These are phyloP conservation scores for Dryas integrifolia DNA, from an alignment of 331 rosid genomes.

Conservation along the genomic window DNA sequence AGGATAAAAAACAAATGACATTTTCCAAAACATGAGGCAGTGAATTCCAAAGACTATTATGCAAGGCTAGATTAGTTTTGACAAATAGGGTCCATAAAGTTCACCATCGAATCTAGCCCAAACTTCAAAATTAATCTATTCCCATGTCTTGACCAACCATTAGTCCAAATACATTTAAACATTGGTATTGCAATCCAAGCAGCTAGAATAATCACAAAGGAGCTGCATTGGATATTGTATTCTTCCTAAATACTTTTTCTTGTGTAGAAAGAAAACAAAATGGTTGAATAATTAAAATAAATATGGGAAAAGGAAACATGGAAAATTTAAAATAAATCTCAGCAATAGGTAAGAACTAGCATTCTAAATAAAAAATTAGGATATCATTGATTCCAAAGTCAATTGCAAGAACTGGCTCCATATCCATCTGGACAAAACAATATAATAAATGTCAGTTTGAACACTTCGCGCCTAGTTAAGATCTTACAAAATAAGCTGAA, in stretches of 20 bases:
- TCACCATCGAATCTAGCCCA: background rate
- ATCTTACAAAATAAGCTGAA: background rate
- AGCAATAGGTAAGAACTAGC: constrained; percentile 1
- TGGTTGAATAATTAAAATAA: background rate
- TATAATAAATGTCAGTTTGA: constrained; percentile 22
- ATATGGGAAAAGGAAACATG: background rate
- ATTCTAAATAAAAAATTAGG: constrained; percentile 37
- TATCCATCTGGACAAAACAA: constrained; percentile 59
- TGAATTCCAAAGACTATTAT: background rate
- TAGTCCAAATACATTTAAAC: background rate
- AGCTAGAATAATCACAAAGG: background rate
- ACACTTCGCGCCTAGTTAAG: background rate
- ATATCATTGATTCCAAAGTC: constrained; percentile 89
- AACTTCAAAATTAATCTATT: background rate
- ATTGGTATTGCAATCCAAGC: background rate
- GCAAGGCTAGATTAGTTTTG: background rate
- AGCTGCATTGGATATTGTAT: background rate
- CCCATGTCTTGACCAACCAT: background rate
- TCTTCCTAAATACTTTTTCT: background rate
- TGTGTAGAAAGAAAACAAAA: background rate
- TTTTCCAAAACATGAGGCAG: background rate
- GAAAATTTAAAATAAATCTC: background rate
- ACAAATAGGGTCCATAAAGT: background rate
- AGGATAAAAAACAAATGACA: too few relatives aligned
- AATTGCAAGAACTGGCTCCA: constrained; percentile 79